Evolutionary conservation across 345 rosid species (phyloP).

Genomic region (Psidium friedrichsthalianum): DNA sequence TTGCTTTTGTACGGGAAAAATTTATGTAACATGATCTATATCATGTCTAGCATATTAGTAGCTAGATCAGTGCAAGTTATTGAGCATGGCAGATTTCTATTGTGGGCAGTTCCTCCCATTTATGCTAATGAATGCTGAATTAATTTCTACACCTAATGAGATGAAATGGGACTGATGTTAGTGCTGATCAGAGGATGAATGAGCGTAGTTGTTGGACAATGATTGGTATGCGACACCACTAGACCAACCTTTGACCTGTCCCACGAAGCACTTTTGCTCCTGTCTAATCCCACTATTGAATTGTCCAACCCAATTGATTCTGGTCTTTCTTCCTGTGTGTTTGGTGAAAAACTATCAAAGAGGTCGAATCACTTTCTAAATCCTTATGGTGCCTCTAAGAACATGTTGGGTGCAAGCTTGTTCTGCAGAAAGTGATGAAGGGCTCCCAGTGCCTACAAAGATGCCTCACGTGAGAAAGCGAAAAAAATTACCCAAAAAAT

Average conservation of each 20-base stretch:
- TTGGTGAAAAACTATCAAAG: constrained; percentile 1
- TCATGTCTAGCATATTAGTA: not conserved
- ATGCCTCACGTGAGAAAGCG: not conserved
- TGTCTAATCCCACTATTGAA: not conserved
- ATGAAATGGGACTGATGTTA: not conserved
- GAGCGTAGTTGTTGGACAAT: constrained; percentile 11
- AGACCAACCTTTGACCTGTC: constrained; percentile 20
- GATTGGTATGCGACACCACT: constrained; percentile 15
- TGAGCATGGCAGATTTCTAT: not conserved
- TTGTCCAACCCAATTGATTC: not conserved
- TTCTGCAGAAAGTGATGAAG: not conserved
- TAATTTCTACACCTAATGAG: not conserved
- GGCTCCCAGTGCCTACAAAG: not conserved
- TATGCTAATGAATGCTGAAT: not conserved
- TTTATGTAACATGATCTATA: not conserved
- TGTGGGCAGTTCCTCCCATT: not conserved
- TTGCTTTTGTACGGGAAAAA: not conserved
- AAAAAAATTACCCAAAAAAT: too few relatives aligned
- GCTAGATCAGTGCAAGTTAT: not conserved
- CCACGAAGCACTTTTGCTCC: not conserved
- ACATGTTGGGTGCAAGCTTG: not conserved
- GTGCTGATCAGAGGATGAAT: not conserved
- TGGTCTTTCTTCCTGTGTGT: not conserved
- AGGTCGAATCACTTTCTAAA: not conserved
- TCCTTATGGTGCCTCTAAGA: not conserved